A percentile compares a stretch with the other conserved stretches of the same genome.
phyloP scores from a whole-genome alignment of 2,329 filamentous ascomycete genomes.

The Neodidymelliopsis sp. region DNA sequence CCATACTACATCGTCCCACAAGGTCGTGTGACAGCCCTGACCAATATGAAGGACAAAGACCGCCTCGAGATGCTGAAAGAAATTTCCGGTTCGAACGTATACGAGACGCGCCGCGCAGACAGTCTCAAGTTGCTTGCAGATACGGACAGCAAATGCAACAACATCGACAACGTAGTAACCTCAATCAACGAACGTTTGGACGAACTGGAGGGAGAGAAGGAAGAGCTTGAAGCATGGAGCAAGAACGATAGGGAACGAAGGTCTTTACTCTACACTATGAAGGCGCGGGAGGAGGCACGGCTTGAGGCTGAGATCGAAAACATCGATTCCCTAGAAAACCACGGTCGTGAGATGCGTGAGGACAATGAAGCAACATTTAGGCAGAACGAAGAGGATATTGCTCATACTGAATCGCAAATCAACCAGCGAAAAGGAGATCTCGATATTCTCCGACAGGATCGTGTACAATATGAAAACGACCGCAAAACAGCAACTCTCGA shows the following conservation, averaged over 20 bases:
- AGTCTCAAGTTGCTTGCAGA: constrained; percentile 97
- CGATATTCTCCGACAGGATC: constrained; percentile 84
- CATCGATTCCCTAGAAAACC: constrained; percentile 81
- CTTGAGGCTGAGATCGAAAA: constrained; percentile 79
- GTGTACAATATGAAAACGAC: constrained; percentile 87
- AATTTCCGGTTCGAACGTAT: constrained; percentile 97
- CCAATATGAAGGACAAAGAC: constrained; percentile 98
- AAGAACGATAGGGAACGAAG: constrained; percentile 92
- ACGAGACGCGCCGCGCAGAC: constrained; percentile 89
- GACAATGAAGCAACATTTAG: constrained; percentile 79
- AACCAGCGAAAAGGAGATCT: constrained; percentile 81
- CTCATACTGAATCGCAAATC: constrained; percentile 79
- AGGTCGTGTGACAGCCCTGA: constrained; percentile 91
- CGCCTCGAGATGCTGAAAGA: constrained; percentile 91
- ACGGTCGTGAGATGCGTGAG: constrained; percentile 84
- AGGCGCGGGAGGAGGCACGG: constrained; percentile 85
- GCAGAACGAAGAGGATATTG: constrained; percentile 79
- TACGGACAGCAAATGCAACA: constrained; percentile 90
- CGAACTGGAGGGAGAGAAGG: constrained; percentile 96
- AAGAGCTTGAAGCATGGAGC: constrained; percentile 91
- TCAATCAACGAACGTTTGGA: constrained; percentile 89
- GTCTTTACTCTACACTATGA: constrained; percentile 93
- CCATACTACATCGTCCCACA: constrained; percentile 99
- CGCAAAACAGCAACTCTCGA: constrained; percentile 80
- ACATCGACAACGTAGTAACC: constrained; percentile 90